These are phyloP conservation scores for Cytidiella melzeri DNA, from an alignment of 768 basidiomycete species.

Conservation along the genomic window DNA sequence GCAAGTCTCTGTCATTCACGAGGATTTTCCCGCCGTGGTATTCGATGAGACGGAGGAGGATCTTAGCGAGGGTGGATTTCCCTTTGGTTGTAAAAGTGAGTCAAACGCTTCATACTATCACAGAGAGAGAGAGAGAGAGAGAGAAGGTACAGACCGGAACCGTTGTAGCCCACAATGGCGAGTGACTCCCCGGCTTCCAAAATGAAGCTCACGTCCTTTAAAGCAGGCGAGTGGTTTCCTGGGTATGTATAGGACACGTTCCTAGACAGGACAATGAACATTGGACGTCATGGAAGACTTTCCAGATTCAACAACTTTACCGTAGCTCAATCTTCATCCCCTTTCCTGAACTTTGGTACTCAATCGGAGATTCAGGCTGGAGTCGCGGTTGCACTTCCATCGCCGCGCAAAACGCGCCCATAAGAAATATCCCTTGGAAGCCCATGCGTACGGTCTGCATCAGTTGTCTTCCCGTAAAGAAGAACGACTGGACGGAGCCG, in stretches of 20 bases:
- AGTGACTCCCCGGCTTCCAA: conserved; percentile 73
- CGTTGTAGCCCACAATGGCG: conserved; percentile 82
- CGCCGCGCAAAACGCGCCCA: conserved; percentile 81
- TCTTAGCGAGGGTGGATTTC: conserved; percentile 83
- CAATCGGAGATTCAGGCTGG: conserved; percentile 47
- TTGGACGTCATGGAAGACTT: background rate
- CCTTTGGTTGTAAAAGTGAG: conserved; percentile 39
- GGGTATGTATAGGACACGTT: conserved; percentile 76
- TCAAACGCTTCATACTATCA: no score
- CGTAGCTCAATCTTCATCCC: conserved; percentile 71
- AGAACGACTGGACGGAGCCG: conserved; percentile 65
- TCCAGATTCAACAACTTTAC: no score
- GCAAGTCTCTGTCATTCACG: conserved; percentile 67
- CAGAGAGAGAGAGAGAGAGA: background rate
- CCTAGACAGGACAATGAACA: conserved; percentile 29
- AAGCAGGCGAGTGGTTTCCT: conserved; percentile 57
- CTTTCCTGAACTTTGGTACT: conserved; percentile 39
- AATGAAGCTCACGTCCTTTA: conserved; percentile 63
- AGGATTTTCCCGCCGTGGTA: conserved; percentile 63
- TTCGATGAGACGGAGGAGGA: conserved; percentile 72
- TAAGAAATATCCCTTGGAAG: conserved; percentile 82
- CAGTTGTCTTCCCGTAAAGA: conserved; percentile 59
- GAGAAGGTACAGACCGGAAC: conserved; percentile 51
- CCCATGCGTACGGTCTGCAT: conserved; percentile 61
- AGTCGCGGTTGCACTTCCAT: conserved; percentile 64